A percentile compares a stretch with the other conserved stretches of the same genome.
Conservation (phyloP, 129 eudicot genomes). For the Lactuca sativa region DNA sequence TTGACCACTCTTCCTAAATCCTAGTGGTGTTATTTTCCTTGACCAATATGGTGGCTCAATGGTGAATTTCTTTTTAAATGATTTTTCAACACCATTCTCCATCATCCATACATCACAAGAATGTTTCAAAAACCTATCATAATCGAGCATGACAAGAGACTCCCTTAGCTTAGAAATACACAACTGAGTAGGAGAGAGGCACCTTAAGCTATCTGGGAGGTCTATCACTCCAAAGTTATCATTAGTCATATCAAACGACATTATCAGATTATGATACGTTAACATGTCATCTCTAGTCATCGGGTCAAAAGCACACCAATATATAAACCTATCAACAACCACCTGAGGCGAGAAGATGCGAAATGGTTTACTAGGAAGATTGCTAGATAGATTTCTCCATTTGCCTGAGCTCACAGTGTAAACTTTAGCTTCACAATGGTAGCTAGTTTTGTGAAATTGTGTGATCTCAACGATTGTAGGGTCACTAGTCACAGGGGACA, state of each 20-base stretch:
- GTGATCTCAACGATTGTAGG: not conserved
- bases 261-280: too few relatives aligned
- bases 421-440: too few relatives aligned
- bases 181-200: not conserved
- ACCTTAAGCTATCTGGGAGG: not conserved
- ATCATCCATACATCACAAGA: not conserved
- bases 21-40: not conserved
- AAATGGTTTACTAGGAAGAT: too few relatives aligned
- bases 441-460: too few relatives aligned
- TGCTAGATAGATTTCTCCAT: too few relatives aligned
- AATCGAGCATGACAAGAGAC: too few relatives aligned
- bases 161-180: too few relatives aligned
- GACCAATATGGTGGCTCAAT: not conserved
- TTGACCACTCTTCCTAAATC: not conserved
- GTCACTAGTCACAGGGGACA: not conserved
- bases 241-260: constrained; percentile 4
- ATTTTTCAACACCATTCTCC: not conserved
- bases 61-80: not conserved
- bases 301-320: not conserved
- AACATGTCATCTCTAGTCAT: not conserved
- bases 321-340: not conserved
- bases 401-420: too few relatives aligned
- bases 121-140: not conserved
- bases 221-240: not conserved
- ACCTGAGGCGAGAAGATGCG: not conserved